Evolutionary conservation across 2,329 filamentous ascomycete genomes (phyloP).

Genomic region (Rutstroemia sp.): DNA sequence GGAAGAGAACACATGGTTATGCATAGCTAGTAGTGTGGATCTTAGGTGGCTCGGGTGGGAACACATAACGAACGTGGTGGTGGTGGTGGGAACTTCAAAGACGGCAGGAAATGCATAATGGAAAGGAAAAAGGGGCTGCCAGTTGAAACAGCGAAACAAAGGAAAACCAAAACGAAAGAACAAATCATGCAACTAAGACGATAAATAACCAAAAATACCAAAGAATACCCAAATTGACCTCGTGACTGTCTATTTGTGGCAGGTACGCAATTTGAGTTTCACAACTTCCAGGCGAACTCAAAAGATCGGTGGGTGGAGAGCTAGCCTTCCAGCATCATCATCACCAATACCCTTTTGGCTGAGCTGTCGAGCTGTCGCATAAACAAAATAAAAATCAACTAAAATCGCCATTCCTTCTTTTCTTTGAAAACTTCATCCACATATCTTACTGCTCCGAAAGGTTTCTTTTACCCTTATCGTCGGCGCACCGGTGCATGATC

Average conservation of each 20-base stretch:
- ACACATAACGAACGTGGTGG: too few relatives aligned
- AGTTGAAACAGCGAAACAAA: too few relatives aligned
- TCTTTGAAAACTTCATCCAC: slow-evolving; percentile 10
- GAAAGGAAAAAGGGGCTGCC: too few relatives aligned
- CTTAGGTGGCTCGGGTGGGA: not conserved
- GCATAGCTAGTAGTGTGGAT: not conserved
- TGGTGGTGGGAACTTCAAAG: too few relatives aligned
- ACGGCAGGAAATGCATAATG: too few relatives aligned
- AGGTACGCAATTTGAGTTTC: not conserved
- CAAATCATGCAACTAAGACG: too few relatives aligned
- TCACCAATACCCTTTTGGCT: not conserved
- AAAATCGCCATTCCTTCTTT: not conserved
- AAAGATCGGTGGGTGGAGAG: not conserved
- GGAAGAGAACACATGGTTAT: not conserved
- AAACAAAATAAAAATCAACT: not conserved
- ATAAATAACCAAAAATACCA: too few relatives aligned
- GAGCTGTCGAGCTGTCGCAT: not conserved
- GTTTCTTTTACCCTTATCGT: not conserved
- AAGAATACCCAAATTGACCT: too few relatives aligned
- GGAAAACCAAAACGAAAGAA: too few relatives aligned
- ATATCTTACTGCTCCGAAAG: not conserved
- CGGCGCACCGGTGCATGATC: slow-evolving; percentile 5
- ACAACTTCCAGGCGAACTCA: not conserved
- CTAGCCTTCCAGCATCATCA: not conserved
- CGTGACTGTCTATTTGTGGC: too few relatives aligned